Base-by-base conservation (phyloP, 768 basidiomycete genomes). In the Boletus vinaceobasis region DNA sequence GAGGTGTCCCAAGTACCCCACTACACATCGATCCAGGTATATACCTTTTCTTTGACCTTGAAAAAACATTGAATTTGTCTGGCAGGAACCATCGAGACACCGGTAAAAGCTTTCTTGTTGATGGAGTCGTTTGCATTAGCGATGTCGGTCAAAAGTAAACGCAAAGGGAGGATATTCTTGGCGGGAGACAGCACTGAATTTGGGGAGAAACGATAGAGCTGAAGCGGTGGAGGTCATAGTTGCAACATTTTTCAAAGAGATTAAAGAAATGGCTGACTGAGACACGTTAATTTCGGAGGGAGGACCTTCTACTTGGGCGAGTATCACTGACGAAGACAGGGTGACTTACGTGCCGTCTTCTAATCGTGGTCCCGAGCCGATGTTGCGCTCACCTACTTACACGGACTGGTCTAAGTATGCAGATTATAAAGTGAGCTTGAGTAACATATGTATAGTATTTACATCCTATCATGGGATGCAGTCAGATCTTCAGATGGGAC, bases 61-160 rank as follows among this genome's bases (percentile, higher is more conserved):
- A 13, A 47, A 31, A 43, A 17, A 13, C 5, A 35, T 42, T 57
- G 19, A 55, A 44, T 6, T 5, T 35, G 19, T 50, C 46, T 38
- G 33, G 29, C 38, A 62, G 65, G 39, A 52, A 55, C 48, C 40
- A 43, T 51, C 23, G 58, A 65, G 54, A 66, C 65, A 3, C 65
- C 63, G 2, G 42, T 58, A 32, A 68, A 58, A 29, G 3, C 50
- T 0, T 65, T 67, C 45, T 7, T 62, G 38, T 46, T 60, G 49
- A 58, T 45, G 55, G 55, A 67, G 35, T 56, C 66, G 14, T 54
- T 63, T 7, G 56, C 57, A 14, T 52, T 56, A n/a, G 48, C 58
- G 5, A 63, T 53, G 61, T 65, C 57, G 3, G 40, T 64, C 49
- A 68, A 48, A 40, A 63, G 64, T 11, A 68, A 58, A 44, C 61